These are phyloP conservation scores for Magnusiomyces tetraspermus DNA, from an alignment of 1,139 yeast genomes.

Conservation along the genomic window DNA sequence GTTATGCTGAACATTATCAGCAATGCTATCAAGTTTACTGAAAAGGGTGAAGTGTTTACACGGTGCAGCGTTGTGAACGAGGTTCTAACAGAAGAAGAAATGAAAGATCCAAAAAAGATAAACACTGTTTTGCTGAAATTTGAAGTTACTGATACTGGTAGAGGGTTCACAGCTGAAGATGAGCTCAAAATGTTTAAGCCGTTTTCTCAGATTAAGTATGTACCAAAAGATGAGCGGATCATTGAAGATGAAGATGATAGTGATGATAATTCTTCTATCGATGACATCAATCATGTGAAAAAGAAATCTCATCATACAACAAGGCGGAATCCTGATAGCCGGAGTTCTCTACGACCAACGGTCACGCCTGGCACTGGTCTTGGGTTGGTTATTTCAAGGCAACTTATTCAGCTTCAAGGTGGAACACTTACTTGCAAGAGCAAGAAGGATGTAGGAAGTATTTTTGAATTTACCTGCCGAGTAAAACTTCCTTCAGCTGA, in stretches of 20 bases:
- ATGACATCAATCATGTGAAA: too few relatives aligned
- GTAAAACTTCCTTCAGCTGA: constrained; percentile 26
- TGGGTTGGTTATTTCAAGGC: constrained; percentile 78
- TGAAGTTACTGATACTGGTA: constrained; percentile 78
- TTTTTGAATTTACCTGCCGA: constrained; percentile 38
- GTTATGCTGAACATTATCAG: constrained; percentile 83
- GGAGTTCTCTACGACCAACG: background rate
- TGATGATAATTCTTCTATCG: constrained; percentile 5
- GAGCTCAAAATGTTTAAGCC: constrained; percentile 75
- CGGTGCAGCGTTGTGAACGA: constrained; percentile 20
- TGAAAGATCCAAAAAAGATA: constrained; percentile 1
- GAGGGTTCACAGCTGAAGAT: constrained; percentile 59
- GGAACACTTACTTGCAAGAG: constrained; percentile 70
- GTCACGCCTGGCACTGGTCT: constrained; percentile 66
- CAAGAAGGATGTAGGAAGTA: constrained; percentile 67
- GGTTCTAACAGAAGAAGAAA: constrained; percentile 13
- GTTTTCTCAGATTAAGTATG: constrained; percentile 60
- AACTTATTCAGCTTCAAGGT: constrained; percentile 74
- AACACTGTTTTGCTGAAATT: constrained; percentile 46
- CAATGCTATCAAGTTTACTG: constrained; percentile 78
- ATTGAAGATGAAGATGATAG: constrained; percentile 3
- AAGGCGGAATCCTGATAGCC: constrained; percentile 39
- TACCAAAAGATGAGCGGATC: constrained; percentile 33
- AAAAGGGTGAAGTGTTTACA: constrained; percentile 52
- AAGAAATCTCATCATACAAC: constrained; percentile 6